Evolutionary conservation across 1,284 basidiomycete genomes (phyloP).

Genomic region (Fistulinella cinereoalba): DNA sequence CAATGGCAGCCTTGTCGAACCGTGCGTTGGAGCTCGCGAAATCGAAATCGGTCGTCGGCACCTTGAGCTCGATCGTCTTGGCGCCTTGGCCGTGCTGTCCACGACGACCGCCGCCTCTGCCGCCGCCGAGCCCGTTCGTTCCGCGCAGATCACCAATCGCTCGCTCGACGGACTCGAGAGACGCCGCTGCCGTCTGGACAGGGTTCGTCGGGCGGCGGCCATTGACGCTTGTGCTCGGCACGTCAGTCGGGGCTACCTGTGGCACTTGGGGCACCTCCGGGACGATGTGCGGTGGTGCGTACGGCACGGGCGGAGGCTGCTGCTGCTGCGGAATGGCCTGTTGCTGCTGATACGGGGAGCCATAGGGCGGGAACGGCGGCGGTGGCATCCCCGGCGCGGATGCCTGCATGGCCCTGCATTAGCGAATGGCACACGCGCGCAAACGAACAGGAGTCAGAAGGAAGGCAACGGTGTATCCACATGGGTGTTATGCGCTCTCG

Average conservation of each 20-base stretch:
- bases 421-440: no score
- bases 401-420: no score
- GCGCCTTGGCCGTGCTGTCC: slow-evolving; percentile 31
- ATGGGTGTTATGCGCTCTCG: slow-evolving; percentile 53
- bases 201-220: slow-evolving; percentile 40
- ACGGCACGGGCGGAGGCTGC: slow-evolving; percentile 22
- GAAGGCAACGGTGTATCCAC: slow-evolving; percentile 63
- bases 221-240: slow-evolving; percentile 24
- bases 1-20: slow-evolving; percentile 68
- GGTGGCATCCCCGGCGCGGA: slow-evolving; percentile 35
- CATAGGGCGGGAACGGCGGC: slow-evolving; percentile 30
- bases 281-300: slow-evolving; percentile 21
- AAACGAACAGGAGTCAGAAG: slow-evolving; percentile 40
- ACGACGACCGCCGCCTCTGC: slow-evolving; percentile 39
- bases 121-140: slow-evolving; percentile 42
- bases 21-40: slow-evolving; percentile 70
- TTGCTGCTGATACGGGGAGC: slow-evolving; percentile 27
- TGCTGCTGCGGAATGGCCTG: slow-evolving; percentile 28
- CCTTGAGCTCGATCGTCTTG: slow-evolving; percentile 42
- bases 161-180: slow-evolving; percentile 74
- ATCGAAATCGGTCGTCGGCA: slow-evolving; percentile 75
- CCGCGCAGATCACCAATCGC: slow-evolving; percentile 74
- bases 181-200: slow-evolving; percentile 68
- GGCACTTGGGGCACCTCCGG: no score
- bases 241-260: slow-evolving; percentile 16